phyloP scores from a whole-genome alignment of 2,329 filamentous ascomycete species.

The Scedosporium dehoogii region DNA sequence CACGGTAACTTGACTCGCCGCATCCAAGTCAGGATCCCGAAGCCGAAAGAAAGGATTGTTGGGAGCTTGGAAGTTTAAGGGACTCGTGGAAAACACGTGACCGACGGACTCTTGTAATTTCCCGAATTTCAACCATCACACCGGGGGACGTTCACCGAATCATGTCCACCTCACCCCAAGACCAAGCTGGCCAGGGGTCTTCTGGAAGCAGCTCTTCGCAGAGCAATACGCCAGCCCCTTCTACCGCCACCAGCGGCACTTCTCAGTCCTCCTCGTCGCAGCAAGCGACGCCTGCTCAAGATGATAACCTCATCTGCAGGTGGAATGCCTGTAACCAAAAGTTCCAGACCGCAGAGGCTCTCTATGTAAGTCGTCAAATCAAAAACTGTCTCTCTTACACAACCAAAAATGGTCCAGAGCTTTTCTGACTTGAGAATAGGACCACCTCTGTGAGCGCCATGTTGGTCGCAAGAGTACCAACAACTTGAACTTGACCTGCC shows the following conservation, averaged over 20 bases:
- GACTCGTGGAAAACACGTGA: neutral
- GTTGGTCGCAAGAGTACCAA: conserved; percentile 98
- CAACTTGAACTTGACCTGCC: conserved; percentile 93
- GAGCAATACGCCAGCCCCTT: conserved; percentile 42
- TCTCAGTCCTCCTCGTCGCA: conserved; percentile 26
- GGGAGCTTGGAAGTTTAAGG: neutral
- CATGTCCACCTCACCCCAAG: conserved; percentile 9
- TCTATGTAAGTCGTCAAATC: conserved; percentile 41
- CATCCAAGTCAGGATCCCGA: neutral
- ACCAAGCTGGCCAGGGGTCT: conserved; percentile 7
- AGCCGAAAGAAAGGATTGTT: neutral
- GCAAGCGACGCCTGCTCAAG: conserved; percentile 21
- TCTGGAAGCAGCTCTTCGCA: conserved; percentile 35
- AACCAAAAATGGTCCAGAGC: neutral
- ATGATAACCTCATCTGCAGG: conserved; percentile 50
- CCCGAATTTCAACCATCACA: neutral
- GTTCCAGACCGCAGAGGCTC: conserved; percentile 45
- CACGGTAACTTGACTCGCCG: neutral
- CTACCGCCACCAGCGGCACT: conserved; percentile 35
- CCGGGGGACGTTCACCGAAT: neutral
- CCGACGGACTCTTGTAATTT: neutral
- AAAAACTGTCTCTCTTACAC: neutral
- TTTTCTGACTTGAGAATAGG: conserved; percentile 39
- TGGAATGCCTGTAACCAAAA: conserved; percentile 51
- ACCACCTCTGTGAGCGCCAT: conserved; percentile 96